These are phyloP conservation scores for Colletotrichum orbiculare DNA, from an alignment of 2,329 filamentous ascomycete genomes.

Conservation along the genomic window DNA sequence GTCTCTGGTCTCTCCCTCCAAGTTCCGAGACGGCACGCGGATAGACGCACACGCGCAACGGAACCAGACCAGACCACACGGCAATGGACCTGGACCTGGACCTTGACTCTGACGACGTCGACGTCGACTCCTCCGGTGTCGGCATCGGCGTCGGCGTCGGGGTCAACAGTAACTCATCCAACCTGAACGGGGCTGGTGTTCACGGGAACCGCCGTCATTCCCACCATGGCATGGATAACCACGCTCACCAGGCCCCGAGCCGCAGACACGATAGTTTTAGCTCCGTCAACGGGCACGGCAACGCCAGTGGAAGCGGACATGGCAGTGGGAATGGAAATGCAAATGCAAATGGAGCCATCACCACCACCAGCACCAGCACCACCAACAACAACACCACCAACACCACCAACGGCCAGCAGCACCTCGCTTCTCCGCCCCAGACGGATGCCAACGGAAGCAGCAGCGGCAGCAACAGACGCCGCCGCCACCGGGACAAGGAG, in stretches of 20 bases:
- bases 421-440: conserved; percentile 12
- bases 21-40: too few species aligned
- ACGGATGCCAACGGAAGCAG: conserved; percentile 36
- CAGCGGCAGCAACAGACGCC: conserved; percentile 35
- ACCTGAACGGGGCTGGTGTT: conserved; percentile 1
- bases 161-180: conserved; percentile 3
- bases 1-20: too few species aligned
- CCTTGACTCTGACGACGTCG: conserved; percentile 27
- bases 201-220: conserved; percentile 24
- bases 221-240: conserved; percentile 24
- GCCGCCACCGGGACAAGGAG: conserved; percentile 41
- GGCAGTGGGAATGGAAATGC: conserved; percentile 1
- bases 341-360: conserved; percentile 3
- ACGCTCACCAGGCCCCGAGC: neutral
- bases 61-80: neutral
- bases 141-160: conserved; percentile 23
- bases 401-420: neutral
- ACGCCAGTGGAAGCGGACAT: neutral
- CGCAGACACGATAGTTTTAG: conserved; percentile 12
- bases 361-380: neutral
- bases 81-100: conserved; percentile 32
- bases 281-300: conserved; percentile 9
- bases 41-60: too few species aligned
- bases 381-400: neutral
- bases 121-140: conserved; percentile 31